Conservation (phyloP, 768 basidiomycete species). For the Suillus variegatus region DNA sequence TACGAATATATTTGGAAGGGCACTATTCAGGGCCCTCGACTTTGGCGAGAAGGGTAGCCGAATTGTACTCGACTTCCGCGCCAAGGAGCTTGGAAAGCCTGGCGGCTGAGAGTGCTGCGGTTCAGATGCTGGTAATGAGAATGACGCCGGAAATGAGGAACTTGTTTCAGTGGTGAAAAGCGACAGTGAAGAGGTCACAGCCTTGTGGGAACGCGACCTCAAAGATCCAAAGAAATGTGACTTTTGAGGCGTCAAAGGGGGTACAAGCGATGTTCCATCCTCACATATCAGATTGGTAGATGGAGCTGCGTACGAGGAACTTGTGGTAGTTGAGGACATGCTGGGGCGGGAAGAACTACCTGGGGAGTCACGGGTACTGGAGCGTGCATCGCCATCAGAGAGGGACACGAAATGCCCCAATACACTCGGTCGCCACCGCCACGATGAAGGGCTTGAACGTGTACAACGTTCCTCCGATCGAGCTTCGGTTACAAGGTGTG, state of each 20-base stretch:
- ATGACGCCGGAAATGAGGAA: conserved; percentile 37
- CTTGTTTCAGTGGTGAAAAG: conserved; percentile 29
- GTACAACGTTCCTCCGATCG: conserved; percentile 12
- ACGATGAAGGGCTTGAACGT: conserved; percentile 29
- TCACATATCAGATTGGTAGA: conserved; percentile 39
- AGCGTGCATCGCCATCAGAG: conserved; percentile 44
- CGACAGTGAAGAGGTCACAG: conserved; percentile 32
- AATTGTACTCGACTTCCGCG: conserved; percentile 30
- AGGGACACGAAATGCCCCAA: conserved; percentile 61
- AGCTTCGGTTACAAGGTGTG: conserved; percentile 27
- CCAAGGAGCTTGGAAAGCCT: conserved; percentile 29
- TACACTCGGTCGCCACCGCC: conserved; percentile 66
- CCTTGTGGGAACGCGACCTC: conserved; percentile 30
- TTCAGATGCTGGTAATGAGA: conserved; percentile 40
- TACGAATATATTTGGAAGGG: conserved; percentile 19
- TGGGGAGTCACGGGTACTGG: conserved; percentile 42
- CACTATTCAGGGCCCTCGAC: conserved; percentile 15
- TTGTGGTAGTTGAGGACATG: conserved; percentile 61
- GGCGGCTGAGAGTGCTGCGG: conserved; percentile 42
- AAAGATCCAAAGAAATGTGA: conserved; percentile 35
- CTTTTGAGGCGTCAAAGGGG: conserved; percentile 38
- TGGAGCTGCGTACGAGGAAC: conserved; percentile 43
- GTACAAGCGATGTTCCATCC: conserved; percentile 39
- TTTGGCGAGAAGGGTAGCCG: conserved; percentile 33
- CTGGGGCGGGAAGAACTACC: conserved; percentile 55